phyloP scores from a whole-genome alignment of 2,329 filamentous ascomycete species.

The Penicillium carneum region DNA sequence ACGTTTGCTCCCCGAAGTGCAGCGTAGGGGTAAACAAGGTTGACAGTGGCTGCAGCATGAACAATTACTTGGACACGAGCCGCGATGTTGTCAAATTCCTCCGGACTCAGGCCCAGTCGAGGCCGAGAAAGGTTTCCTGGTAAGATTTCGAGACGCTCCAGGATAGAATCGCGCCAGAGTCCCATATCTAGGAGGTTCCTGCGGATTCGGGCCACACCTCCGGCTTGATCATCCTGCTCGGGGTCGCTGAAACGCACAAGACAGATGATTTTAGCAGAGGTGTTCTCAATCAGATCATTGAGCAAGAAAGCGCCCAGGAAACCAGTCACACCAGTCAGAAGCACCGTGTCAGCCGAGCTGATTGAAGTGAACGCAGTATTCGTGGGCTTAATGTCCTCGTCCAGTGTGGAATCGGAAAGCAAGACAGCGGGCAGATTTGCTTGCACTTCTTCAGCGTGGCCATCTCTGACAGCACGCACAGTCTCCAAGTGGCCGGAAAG shows the following conservation, averaged over 20 bases:
- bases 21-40: slow-evolving; percentile 81
- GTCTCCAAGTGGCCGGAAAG: slow-evolving; percentile 75
- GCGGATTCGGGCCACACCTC: slow-evolving; percentile 74
- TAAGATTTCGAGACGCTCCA: slow-evolving; percentile 78
- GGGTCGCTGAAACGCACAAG: slow-evolving; percentile 76
- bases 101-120: slow-evolving; percentile 71
- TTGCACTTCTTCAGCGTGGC: slow-evolving; percentile 76
- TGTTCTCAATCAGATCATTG: slow-evolving; percentile 70
- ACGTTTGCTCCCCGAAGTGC: slow-evolving; percentile 77
- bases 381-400: slow-evolving; percentile 71
- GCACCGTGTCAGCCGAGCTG: slow-evolving; percentile 70
- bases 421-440: slow-evolving; percentile 75
- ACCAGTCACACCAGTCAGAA: slow-evolving; percentile 77
- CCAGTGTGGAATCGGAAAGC: slow-evolving; percentile 70
- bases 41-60: slow-evolving; percentile 79
- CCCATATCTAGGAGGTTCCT: slow-evolving; percentile 79
- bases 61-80: slow-evolving; percentile 74
- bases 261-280: slow-evolving; percentile 73
- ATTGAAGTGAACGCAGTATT: slow-evolving; percentile 64
- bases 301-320: slow-evolving; percentile 79
- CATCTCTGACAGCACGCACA: slow-evolving; percentile 73
- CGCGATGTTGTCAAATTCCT: slow-evolving; percentile 71
- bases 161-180: slow-evolving; percentile 77
- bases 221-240: slow-evolving; percentile 67
- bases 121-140: slow-evolving; percentile 75